phyloP scores from a whole-genome alignment of 192 early-diverging fungal species.

The Linnemannia hyalina region DNA sequence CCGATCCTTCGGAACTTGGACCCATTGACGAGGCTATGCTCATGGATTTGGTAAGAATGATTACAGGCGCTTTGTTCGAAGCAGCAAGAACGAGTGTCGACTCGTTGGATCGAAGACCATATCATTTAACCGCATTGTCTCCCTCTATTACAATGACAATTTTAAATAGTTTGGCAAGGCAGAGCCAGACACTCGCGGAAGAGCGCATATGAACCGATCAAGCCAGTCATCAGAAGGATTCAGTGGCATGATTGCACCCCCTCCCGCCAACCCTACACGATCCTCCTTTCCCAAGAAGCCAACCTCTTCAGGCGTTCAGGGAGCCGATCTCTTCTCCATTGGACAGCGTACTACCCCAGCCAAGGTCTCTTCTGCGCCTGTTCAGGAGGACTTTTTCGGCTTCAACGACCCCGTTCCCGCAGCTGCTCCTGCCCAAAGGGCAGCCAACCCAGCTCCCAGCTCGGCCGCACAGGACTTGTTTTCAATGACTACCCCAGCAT shows the following conservation, averaged over 20 bases:
- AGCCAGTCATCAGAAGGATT: slow-evolving; percentile 37
- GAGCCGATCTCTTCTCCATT: slow-evolving; percentile 42
- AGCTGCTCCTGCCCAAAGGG: neutral
- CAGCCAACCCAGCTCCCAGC: neutral
- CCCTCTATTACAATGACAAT: neutral
- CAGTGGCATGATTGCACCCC: slow-evolving; percentile 36
- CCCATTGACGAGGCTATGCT: slow-evolving; percentile 38
- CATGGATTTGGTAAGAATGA: slow-evolving; percentile 26
- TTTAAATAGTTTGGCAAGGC: slow-evolving; percentile 31
- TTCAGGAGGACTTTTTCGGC: slow-evolving; percentile 41
- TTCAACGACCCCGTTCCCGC: slow-evolving; percentile 39
- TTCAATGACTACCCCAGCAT: slow-evolving; percentile 16
- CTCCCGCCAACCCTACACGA: slow-evolving; percentile 38
- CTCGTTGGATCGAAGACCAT: neutral
- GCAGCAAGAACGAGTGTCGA: neutral
- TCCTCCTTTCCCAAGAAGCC: slow-evolving; percentile 30
- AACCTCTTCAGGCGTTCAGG: slow-evolving; percentile 29
- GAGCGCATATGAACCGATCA: slow-evolving; percentile 36
- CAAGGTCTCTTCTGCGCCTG: slow-evolving; percentile 12
- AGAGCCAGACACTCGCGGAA: slow-evolving; percentile 20
- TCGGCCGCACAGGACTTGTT: slow-evolving; percentile 36
- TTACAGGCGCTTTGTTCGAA: neutral
- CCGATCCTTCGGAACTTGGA: slow-evolving; percentile 77
- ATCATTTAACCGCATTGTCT: neutral
- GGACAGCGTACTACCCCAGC: slow-evolving; percentile 25